Evolutionary conservation across 495 filamentous ascomycete species (phyloP), one percentile per base, ranked within the genome.

Genomic region (Penicillium bovifimosum): DNA sequence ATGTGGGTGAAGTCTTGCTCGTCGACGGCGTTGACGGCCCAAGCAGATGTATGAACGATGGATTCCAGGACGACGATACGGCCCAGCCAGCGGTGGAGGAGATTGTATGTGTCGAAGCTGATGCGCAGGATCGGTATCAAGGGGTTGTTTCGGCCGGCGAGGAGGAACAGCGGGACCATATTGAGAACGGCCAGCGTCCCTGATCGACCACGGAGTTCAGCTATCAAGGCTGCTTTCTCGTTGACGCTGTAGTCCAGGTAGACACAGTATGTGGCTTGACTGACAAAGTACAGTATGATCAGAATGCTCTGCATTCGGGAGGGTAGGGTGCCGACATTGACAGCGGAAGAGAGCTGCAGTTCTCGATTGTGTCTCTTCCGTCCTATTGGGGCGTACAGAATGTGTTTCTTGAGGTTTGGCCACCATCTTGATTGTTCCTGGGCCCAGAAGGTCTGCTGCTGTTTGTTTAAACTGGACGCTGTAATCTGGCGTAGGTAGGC

Each of bases 41-140:
- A 99, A 34, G 86, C 85, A 41, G 77, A 41, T 3, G 86, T 86
- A 64, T 97, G 93, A 10, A 83, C 75, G 41, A 96, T 36, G 5
- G 83, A 75, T 66, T 98, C 87, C 11, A 92, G 39, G 16, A 87
- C 83, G 6, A 95, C 82, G 18, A 96, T 84, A 16, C 93, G 86
- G 18, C 92, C 93, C 48, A 97, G 84, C 92, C 93, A 98, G 33
- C 93, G 85, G 67, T 98, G 93, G 27, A 97, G 71, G 26, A 96
- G 76, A 67, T 96, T 97, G 77, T 90, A 96, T 0, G 91, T 96
- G 72, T 98, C 95, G 70, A 96, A 98, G 66, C 88, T 92, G 69
- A 97, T 83, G 26, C 82, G 83, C 57, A 96, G 76, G 11, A 95
- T 67, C 6, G 75, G 65, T 54, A 96, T 96, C n/a, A 96, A 72